These are phyloP conservation scores for Pontederia paniculata DNA, from an alignment of 176 grass and related monocot species.

Conservation along the genomic window DNA sequence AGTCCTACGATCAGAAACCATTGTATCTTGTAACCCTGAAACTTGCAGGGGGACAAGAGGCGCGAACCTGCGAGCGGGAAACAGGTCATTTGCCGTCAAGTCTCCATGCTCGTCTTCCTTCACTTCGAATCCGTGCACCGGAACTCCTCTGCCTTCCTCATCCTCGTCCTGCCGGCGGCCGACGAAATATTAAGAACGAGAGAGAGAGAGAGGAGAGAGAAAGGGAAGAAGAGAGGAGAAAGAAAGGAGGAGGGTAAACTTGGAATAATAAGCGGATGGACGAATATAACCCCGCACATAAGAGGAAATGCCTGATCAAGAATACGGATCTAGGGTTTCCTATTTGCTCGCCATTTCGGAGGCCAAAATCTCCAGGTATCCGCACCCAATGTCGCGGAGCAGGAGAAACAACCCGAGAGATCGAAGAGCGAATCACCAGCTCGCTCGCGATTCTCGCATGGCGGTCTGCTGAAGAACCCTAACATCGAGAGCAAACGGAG, in stretches of 20 bases:
- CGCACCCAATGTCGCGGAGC: neutral
- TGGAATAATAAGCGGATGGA: neutral
- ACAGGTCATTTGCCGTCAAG: no score
- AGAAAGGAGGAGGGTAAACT: neutral
- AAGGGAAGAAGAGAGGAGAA: neutral
- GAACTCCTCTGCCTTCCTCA: no score
- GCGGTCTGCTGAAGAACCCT: no score
- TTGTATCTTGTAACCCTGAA: no score
- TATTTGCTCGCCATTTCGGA: neutral
- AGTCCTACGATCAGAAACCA: no score
- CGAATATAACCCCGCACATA: neutral
- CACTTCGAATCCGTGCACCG: no score
- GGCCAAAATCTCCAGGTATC: neutral
- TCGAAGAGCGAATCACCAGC: neutral
- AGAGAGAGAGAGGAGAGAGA: neutral
- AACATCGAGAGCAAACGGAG: no score
- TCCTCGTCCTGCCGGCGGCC: neutral
- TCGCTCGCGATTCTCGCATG: no score
- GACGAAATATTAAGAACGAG: neutral
- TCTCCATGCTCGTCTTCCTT: no score
- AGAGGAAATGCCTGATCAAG: neutral
- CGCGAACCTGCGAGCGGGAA: neutral
- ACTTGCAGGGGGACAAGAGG: neutral
- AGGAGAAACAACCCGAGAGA: neutral
- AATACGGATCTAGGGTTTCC: conserved; percentile 9